Conservation (phyloP, 2,329 filamentous ascomycete genomes). For the Aspergillus flavus region DNA sequence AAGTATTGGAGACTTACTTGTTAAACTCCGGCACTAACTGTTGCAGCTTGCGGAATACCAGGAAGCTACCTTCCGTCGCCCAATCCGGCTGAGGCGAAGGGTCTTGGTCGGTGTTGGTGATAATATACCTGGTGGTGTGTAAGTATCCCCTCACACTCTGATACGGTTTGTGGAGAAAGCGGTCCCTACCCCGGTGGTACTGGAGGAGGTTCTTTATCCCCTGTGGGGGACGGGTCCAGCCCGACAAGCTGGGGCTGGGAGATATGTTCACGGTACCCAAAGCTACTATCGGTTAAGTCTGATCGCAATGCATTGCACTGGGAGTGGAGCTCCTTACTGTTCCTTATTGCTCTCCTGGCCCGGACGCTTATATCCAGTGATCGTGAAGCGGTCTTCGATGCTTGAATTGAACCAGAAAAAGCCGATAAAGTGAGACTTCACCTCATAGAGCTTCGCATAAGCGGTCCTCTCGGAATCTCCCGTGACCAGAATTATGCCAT, state of each 20-base stretch:
- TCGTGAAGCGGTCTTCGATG: slow-evolving; percentile 2
- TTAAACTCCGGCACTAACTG: slow-evolving; percentile 52
- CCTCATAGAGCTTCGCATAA: neutral
- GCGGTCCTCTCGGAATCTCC: neutral
- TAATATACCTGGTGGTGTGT: slow-evolving; percentile 26
- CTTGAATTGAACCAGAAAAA: neutral
- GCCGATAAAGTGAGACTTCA: neutral
- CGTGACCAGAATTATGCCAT: slow-evolving; percentile 6
- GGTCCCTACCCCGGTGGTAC: slow-evolving; percentile 32
- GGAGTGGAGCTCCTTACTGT: neutral
- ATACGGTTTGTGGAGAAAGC: neutral
- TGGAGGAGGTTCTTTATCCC: slow-evolving; percentile 8
- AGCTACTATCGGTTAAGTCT: slow-evolving; percentile 27
- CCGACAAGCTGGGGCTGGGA: slow-evolving; percentile 44
- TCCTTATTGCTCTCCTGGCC: neutral
- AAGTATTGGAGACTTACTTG: slow-evolving; percentile 14
- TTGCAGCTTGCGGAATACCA: slow-evolving; percentile 48
- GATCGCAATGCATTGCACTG: neutral
- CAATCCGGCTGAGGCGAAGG: slow-evolving; percentile 33
- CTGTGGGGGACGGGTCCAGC: slow-evolving; percentile 26
- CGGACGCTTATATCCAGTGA: slow-evolving; percentile 2
- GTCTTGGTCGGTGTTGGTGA: slow-evolving; percentile 43
- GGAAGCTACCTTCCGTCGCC: slow-evolving; percentile 50
- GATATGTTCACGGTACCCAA: slow-evolving; percentile 49
- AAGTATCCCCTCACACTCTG: slow-evolving; percentile 21